Conservation (phyloP, 306 rosid genomes). For the Vigna angularis region DNA sequence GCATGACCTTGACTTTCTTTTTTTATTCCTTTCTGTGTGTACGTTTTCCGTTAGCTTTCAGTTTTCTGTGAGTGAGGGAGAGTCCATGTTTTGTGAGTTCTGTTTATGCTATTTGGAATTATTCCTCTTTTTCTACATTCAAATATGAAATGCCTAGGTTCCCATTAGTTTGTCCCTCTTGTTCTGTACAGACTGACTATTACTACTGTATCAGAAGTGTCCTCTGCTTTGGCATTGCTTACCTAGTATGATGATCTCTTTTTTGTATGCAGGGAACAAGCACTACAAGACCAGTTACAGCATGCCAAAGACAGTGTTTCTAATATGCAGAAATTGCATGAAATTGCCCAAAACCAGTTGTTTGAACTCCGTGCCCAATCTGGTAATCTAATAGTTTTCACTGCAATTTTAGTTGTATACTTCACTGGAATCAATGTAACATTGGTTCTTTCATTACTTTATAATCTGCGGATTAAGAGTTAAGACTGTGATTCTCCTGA, state of each 20-base stretch:
- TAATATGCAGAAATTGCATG: constrained; percentile 93
- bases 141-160: constrained; percentile 7
- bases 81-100: constrained; percentile 5
- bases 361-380: constrained; percentile 96
- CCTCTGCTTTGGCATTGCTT: constrained; percentile 30
- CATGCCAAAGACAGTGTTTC: constrained; percentile 96
- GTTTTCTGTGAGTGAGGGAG: constrained; percentile 26
- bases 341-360: constrained; percentile 94
- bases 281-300: constrained; percentile 88
- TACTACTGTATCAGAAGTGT: constrained; percentile 29
- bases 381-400: constrained; percentile 57
- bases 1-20: neutral
- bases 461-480: constrained; percentile 12
- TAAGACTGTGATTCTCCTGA: constrained; percentile 26
- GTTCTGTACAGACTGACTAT: constrained; percentile 17
- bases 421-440: constrained; percentile 34
- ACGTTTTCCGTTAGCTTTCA: constrained; percentile 27
- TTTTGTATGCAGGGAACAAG: constrained; percentile 74
- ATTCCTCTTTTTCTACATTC: constrained; percentile 23
- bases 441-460: constrained; percentile 27
- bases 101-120: constrained; percentile 14
- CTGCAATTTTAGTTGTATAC: constrained; percentile 35
- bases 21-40: neutral
- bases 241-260: constrained; percentile 31
- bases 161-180: constrained; percentile 22